A percentile compares a stretch with the other conserved stretches of the same genome.
phyloP scores from a whole-genome alignment of 306 rosid species.

The Luffa acutangula region DNA sequence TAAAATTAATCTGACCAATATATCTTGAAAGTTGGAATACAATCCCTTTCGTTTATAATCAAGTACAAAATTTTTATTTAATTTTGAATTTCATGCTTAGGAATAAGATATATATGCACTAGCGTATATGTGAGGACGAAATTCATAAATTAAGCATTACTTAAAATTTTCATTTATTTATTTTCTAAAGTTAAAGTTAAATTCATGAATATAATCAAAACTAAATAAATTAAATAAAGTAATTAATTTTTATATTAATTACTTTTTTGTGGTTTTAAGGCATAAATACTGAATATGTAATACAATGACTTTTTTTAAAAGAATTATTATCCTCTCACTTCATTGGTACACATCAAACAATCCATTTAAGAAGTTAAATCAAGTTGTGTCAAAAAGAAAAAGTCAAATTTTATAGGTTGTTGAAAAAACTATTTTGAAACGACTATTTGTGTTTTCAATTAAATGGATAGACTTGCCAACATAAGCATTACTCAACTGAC shows the following conservation, averaged over 20 bases:
- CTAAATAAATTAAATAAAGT: no score
- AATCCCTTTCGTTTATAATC: not conserved
- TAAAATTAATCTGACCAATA: not conserved
- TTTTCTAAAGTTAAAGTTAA: no score
- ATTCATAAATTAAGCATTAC: no score
- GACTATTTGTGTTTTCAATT: not conserved
- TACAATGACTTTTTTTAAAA: not conserved
- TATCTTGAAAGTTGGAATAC: not conserved
- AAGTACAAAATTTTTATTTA: not conserved
- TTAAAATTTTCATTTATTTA: no score
- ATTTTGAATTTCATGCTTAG: not conserved
- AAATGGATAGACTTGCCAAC: no score
- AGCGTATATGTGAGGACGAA: not conserved
- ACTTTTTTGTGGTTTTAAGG: not conserved
- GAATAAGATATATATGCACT: not conserved
- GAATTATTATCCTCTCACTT: not conserved
- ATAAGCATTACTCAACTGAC: no score
- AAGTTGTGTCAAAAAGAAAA: not conserved
- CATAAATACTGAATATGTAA: no score
- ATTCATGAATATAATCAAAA: no score
- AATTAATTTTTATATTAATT: not conserved
- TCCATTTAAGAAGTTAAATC: not conserved
- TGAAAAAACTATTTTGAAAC: not conserved
- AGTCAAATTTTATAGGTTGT: not conserved
- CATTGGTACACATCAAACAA: not conserved